phyloP scores from a whole-genome alignment of 148 eudicot genomes.

The Nepenthes mirabilis region DNA sequence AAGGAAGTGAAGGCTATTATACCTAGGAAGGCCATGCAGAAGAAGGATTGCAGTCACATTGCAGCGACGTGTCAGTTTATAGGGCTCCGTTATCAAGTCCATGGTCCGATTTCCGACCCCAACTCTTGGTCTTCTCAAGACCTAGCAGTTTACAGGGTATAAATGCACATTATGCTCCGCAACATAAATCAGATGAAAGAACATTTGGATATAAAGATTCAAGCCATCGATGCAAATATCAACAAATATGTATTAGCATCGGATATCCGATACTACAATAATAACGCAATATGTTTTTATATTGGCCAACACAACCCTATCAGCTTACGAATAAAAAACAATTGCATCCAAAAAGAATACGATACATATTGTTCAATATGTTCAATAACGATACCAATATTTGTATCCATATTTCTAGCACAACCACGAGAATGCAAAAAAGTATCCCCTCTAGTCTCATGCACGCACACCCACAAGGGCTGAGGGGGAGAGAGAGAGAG shows the following conservation, averaged over 20 bases:
- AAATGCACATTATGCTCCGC: neutral
- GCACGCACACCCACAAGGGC: no score
- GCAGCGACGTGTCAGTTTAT: slow-evolving; percentile 52
- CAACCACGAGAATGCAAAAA: no score
- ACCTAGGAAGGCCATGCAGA: slow-evolving; percentile 82
- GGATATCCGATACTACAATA: neutral
- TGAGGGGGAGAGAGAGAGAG: neutral
- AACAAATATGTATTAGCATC: neutral
- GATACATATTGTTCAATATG: no score
- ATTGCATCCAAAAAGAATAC: no score
- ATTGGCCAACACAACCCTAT: no score
- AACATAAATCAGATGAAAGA: neutral
- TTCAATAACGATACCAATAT: no score
- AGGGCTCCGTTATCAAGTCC: slow-evolving; percentile 57
- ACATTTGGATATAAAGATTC: no score
- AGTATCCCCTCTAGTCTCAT: no score
- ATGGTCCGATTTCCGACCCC: slow-evolving; percentile 38
- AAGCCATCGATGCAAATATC: neutral
- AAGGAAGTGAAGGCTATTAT: neutral
- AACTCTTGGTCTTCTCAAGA: slow-evolving; percentile 35
- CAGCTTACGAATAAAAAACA: no score
- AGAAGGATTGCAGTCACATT: slow-evolving; percentile 81
- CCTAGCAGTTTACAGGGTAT: slow-evolving; percentile 12
- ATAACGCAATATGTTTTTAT: no score
- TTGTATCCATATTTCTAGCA: no score